Percentiles rank a stretch among this genome's conserved stretches.
Conservation (phyloP, 768 basidiomycete genomes). For the Hygrocybe coccinea region DNA sequence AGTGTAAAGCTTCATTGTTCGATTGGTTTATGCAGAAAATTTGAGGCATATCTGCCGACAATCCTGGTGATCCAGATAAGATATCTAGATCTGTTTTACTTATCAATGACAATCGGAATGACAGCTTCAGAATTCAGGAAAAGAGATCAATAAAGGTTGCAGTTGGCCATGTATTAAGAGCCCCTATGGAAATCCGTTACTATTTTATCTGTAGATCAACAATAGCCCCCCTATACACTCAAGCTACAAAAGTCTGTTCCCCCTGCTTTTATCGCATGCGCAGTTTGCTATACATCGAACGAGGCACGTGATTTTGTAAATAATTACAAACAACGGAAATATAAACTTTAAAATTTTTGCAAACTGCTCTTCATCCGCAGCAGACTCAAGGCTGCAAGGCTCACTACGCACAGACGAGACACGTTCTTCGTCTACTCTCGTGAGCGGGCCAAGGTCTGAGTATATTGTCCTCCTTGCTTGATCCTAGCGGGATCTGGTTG, state of each 20-base stretch:
- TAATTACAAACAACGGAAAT: no score
- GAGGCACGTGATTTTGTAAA: no score
- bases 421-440: constrained; percentile 29
- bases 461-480: constrained; percentile 57
- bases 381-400: constrained; percentile 58
- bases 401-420: constrained; percentile 48
- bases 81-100: constrained; percentile 1
- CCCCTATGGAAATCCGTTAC: no score
- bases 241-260: no score
- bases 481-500: constrained; percentile 57
- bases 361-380: no score
- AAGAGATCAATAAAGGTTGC: constrained; percentile 27
- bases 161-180: constrained; percentile 28
- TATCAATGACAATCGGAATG: constrained; percentile 13
- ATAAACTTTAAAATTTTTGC: no score
- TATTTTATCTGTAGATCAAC: no score
- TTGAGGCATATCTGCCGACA: constrained; percentile 9
- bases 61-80: constrained; percentile 6
- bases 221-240: no score
- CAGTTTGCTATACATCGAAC: no score
- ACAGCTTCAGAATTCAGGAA: constrained; percentile 34
- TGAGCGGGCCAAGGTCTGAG: constrained; percentile 86
- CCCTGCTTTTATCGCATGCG: no score
- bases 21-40: not conserved
- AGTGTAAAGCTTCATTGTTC: constrained; percentile 20